These are phyloP conservation scores for Syzygium aromaticum DNA, from an alignment of 345 rosid species.

Conservation along the genomic window DNA sequence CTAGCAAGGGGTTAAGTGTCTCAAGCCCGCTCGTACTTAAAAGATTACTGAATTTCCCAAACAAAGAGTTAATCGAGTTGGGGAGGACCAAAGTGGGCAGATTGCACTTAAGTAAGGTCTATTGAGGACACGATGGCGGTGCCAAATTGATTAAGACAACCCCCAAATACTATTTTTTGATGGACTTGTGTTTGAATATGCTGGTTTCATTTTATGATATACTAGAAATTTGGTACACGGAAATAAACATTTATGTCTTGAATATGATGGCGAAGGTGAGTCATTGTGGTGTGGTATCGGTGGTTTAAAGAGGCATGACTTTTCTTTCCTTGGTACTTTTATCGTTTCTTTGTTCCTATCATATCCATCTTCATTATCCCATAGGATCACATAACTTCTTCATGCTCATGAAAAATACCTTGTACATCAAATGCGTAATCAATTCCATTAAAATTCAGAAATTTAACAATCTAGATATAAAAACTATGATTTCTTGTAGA, in stretches of 20 bases:
- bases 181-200: not conserved
- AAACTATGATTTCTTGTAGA: not conserved
- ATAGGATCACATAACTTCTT: not conserved
- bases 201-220: not conserved
- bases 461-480: not conserved
- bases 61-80: not conserved
- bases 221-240: not conserved
- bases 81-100: not conserved
- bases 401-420: not conserved
- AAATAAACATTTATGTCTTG: not conserved
- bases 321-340: not conserved
- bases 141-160: not conserved
- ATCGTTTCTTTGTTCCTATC: not conserved
- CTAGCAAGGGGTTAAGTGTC: not conserved
- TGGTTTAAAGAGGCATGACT: not conserved
- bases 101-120: not conserved
- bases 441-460: not conserved
- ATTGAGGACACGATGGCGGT: too few relatives aligned
- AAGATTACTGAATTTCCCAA: not conserved
- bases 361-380: not conserved
- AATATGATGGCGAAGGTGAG: not conserved
- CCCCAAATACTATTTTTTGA: not conserved
- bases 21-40: not conserved
- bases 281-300: not conserved
- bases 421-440: not conserved